Percentiles rank a stretch among this genome's conserved stretches.
Evolutionary conservation across 1,284 basidiomycete species (phyloP).

Genomic region (Sporisorium graminicola): DNA sequence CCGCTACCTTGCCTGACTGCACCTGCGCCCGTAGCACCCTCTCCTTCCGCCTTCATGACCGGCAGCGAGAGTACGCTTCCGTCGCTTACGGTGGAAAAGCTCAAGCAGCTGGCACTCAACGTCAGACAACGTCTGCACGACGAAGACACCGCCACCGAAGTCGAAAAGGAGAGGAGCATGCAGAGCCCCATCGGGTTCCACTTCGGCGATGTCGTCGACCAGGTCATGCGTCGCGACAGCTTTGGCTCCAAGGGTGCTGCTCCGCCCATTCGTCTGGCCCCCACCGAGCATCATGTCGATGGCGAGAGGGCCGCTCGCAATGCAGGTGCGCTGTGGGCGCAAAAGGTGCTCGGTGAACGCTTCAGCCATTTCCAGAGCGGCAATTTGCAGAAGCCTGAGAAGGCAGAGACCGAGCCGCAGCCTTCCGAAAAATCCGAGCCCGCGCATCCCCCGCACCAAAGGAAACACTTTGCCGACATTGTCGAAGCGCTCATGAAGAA

Average conservation of each 20-base stretch:
- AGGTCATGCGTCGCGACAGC: conserved; percentile 48
- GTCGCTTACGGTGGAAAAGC: conserved; percentile 46
- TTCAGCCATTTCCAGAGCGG: conserved; percentile 43
- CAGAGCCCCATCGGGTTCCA: conserved; percentile 51
- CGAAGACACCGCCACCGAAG: conserved; percentile 62
- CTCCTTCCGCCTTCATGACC: conserved; percentile 47
- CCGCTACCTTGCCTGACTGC: conserved; percentile 74
- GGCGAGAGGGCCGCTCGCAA: conserved; percentile 57
- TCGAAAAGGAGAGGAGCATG: conserved; percentile 45
- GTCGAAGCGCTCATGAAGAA: conserved; percentile 64
- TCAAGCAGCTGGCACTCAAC: conserved; percentile 47
- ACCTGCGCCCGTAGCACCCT: conserved; percentile 65
- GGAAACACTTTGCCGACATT: conserved; percentile 59
- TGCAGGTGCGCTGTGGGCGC: conserved; percentile 62
- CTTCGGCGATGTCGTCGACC: conserved; percentile 62
- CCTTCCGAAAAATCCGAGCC: conserved; percentile 13
- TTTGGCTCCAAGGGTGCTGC: conserved; percentile 24
- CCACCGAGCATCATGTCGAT: conserved; percentile 34
- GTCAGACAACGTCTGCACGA: conserved; percentile 53
- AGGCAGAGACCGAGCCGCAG: conserved; percentile 7
- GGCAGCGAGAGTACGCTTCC: conserved; percentile 49
- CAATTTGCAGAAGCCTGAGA: conserved; percentile 8
- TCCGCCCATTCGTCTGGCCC: conserved; percentile 13
- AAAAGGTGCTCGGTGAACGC: conserved; percentile 62
- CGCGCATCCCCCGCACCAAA: conserved; percentile 17